Base-by-base conservation (phyloP, 208 protist species). In the Trypanosomatidae sp. region DNA sequence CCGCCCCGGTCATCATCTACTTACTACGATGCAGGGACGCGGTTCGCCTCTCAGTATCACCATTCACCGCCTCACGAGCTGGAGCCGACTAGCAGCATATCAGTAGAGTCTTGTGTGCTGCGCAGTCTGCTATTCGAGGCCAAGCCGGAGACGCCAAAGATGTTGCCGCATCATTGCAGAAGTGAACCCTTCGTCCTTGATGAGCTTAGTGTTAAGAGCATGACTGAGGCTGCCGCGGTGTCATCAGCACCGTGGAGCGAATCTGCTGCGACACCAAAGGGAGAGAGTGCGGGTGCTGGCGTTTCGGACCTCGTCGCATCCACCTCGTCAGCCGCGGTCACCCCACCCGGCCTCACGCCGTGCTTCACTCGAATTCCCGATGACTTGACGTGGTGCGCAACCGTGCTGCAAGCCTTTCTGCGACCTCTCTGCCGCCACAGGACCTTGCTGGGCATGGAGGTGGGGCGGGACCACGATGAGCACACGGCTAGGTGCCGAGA, bases 61-160 rank as follows among this genome's bases (percentile, higher is more conserved):
- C 60, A 44, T 65, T 39, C 30, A 44, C 60, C 22, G 30, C 39
- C 39, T 65, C 60, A 28, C 15, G 60, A 65, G 17, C 22, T 19
- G 22, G 0, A 36, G 6, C 17, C 0, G 33, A n/a, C 9, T 6
- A 65, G 15, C 28, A 47, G 60, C 60, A 46, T 44, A 39, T n/a
- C 25, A 28, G 44, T 49, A 28, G 66, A 56, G 15, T 55, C 47
- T 6, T 60, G 47, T 33, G 75, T 80, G 2, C 33, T 41, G 53
- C 69, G 69, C 30, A 70, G 69, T 43, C 46, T 80, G 13, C 46
- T 71, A 13, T 80, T 80, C 58, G 69, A 80, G 10, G 55, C 25
- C 19, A 65, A 67, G 8, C 30, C 66, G 33, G 19, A n/a, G 47
- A 43, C 22, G 10, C 66, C 66, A 39, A 53, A 69, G 44, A 25